Evolutionary conservation across 441 rosid genomes (phyloP), one percentile per base, ranked within the genome.

Genomic region (Viola pubescens): DNA sequence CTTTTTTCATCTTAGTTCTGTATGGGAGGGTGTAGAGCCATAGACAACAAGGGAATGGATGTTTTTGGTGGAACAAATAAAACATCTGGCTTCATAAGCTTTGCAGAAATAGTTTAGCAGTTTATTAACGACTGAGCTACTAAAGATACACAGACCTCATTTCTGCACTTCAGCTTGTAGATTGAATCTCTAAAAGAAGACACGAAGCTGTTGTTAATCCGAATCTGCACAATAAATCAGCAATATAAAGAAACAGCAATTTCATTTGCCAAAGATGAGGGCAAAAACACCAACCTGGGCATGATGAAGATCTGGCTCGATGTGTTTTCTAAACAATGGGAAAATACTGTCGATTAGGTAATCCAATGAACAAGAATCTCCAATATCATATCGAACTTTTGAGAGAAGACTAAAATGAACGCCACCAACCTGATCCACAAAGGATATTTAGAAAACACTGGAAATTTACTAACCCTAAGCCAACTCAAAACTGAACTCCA

Each of bases 301-400:
- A 80, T 94, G 97, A 76, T 94, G 97, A 68, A 94, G 97, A 66
- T 94, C 99, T 62, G 99, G 97, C 79, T 94, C 99, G 71, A 90
- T 94, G 71, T 88, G 96, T 72, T 87, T 90, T 75, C 97, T 82
- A 74, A 90, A 94, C 80, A 94, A 76, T 8, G 97, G 97, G 74
- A 94, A 94, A 60, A 94, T 94, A 80, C 99, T 90, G 74, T 94
- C 97, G 60, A 94, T 94, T 48, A 90, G 95, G 76, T 76, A 81
- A 80, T 94, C 97, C 56, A 94, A 79, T 5, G 99, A 90, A 80
- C 99, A 77, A 48, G 97, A 85, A 70, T 94, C 96, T 62, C 96
- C 96, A 71, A 94, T 94, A 77, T 94, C 97, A 58, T 86, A 90
- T 70, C 77, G 94, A 72, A 94, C 97, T 77, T 94, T 94, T 54